A percentile compares a stretch with the other conserved stretches of the same genome.
Conservation (phyloP, 306 rosid species). For the Vigna trinervia region DNA sequence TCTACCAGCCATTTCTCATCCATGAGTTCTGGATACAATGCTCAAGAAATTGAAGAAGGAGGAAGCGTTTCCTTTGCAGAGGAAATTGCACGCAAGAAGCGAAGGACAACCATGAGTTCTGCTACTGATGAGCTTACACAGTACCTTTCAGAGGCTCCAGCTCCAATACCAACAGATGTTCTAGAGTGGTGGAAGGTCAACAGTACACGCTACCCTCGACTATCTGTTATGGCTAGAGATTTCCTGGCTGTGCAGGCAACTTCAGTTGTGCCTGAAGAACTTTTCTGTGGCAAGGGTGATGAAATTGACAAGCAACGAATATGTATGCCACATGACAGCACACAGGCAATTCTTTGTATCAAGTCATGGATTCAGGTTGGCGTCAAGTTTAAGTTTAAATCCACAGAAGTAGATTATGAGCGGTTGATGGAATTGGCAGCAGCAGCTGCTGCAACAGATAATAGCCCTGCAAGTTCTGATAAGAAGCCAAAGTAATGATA, state of each 20-base stretch:
- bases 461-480: constrained; percentile 50
- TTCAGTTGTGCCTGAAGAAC: constrained; percentile 84
- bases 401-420: constrained; percentile 58
- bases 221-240: constrained; percentile 94
- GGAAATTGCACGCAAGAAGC: constrained; percentile 95
- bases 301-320: constrained; percentile 76
- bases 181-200: constrained; percentile 98
- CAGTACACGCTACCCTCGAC: constrained; percentile 81
- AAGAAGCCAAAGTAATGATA: constrained; percentile 48
- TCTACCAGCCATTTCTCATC: constrained; percentile 75
- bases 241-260: constrained; percentile 92
- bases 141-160: constrained; percentile 86
- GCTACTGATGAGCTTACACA: constrained; percentile 96
- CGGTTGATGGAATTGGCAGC: constrained; percentile 58
- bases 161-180: constrained; percentile 88
- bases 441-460: constrained; percentile 45
- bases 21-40: constrained; percentile 65
- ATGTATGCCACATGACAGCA: constrained; percentile 75
- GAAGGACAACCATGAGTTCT: constrained; percentile 72
- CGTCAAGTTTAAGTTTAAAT: constrained; percentile 72
- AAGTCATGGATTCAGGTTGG: constrained; percentile 90
- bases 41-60: constrained; percentile 77
- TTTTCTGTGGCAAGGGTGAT: constrained; percentile 84
- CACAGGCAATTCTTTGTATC: constrained; percentile 80
- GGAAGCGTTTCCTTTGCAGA: constrained; percentile 89